Evolutionary conservation across 305 asterid genomes (phyloP).

Genomic region (Coffea humblotiana): DNA sequence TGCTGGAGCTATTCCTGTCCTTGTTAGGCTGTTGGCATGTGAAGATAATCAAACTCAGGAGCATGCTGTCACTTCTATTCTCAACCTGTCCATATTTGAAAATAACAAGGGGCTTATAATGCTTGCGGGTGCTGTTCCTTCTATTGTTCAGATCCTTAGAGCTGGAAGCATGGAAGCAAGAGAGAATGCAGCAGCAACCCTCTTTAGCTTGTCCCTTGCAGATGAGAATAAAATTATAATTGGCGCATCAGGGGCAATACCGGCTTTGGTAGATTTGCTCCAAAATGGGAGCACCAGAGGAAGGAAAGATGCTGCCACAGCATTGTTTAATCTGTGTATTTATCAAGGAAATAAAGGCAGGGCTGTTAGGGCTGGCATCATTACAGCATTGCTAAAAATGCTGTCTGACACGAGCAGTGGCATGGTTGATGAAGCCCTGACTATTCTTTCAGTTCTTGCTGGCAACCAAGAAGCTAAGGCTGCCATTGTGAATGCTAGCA

Average conservation of each 20-base stretch:
- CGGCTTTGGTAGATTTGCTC: constrained; percentile 78
- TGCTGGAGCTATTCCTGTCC: constrained; percentile 83
- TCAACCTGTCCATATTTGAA: constrained; percentile 81
- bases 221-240: constrained; percentile 80
- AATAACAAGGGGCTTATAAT: constrained; percentile 78
- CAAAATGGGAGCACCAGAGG: constrained; percentile 72
- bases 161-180: constrained; percentile 85
- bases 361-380: constrained; percentile 86
- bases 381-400: constrained; percentile 63
- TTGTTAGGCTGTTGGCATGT: constrained; percentile 62
- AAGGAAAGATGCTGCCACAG: constrained; percentile 93
- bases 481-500: constrained; percentile 60
- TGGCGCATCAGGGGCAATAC: constrained; percentile 93
- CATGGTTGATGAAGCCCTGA: constrained; percentile 85
- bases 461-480: constrained; percentile 75
- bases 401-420: constrained; percentile 61
- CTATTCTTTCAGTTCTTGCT: constrained; percentile 79
- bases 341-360: constrained; percentile 91
- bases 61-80: constrained; percentile 79
- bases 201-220: constrained; percentile 77
- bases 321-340: constrained; percentile 78
- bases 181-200: constrained; percentile 93
- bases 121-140: constrained; percentile 89
- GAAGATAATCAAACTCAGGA: constrained; percentile 70
- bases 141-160: constrained; percentile 82